Evolutionary conservation across 768 basidiomycete genomes (phyloP), one percentile per base, ranked within the genome.

Genomic region (Tylopilus cervinicoccineus): DNA sequence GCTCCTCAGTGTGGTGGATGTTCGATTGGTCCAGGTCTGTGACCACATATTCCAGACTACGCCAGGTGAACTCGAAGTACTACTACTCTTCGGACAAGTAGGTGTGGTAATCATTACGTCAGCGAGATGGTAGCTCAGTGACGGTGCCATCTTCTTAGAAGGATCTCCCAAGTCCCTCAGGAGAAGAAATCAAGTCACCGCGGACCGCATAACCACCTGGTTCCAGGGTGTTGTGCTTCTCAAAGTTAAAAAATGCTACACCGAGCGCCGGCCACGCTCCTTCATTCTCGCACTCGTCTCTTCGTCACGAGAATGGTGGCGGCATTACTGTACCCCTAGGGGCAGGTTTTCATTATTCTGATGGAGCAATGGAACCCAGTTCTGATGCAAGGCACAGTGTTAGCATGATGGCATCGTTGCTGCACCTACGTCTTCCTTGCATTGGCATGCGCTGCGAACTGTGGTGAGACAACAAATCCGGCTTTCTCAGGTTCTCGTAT

Each of bases 361-460:
- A 62, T 62, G 59, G 64, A 47, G 38, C 44, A 60, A 62, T 57
- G 51, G 63, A 65, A 60, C 47, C 48, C 29, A 29, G 44, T 40
- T 34, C 28, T 47, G 32, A 52, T 38, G 44, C 48, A 46, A 54
- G 54, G 56, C 48, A 52, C 56, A 36, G 41, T 41, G 41, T 34
- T 34, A 22, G 38, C n/a, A n/a, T 43, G 34, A 34, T 50, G 47
- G 34, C 32, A 44, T 43, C 43, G 38, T 48, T 47, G 40, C 47
- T 44, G 49, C 47, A 13, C 43, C 33, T 46, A 14, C 54, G 22
- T 56, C 60, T 55, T 52, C 42, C 51, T 48, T 56, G 32, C 48
- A 28, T 51, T n/a, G 59, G 45, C 38, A 45, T 45, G 45, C 36
- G 40, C 52, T 47, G 37, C 40, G 44, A 37, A 38, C 29, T 32